These are phyloP conservation scores for Lachancea cidri DNA, from an alignment of 805 yeast species.

Conservation along the genomic window DNA sequence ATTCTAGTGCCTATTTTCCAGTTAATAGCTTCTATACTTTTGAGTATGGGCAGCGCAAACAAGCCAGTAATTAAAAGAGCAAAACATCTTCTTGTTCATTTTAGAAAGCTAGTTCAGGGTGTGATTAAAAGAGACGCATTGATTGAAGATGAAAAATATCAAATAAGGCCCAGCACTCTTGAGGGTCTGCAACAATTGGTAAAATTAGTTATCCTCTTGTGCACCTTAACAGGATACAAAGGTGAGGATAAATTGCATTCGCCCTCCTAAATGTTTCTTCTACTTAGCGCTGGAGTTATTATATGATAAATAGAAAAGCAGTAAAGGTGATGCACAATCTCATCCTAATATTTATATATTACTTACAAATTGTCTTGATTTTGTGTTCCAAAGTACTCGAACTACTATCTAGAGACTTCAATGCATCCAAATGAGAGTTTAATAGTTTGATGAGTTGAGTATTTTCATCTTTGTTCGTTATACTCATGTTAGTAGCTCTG, in stretches of 20 bases:
- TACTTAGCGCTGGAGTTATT: not conserved
- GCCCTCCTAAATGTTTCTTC: not conserved
- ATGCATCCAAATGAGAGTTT: conserved; percentile 83
- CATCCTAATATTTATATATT: not conserved
- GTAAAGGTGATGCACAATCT: conserved; percentile 1
- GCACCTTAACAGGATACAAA: conserved; percentile 43
- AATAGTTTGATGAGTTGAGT: conserved; percentile 74
- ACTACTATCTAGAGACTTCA: conserved; percentile 78
- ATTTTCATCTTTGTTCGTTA: conserved; percentile 34
- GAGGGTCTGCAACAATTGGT: conserved; percentile 48
- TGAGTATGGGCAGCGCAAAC: conserved; percentile 77
- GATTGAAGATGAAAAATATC: conserved; percentile 26
- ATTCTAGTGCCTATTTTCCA: conserved; percentile 71
- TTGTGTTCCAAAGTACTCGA: conserved; percentile 66
- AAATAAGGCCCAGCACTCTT: conserved; percentile 23
- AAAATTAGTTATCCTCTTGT: conserved; percentile 47
- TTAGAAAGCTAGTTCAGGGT: conserved; percentile 54
- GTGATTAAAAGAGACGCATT: conserved; percentile 54
- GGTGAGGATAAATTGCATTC: conserved; percentile 30
- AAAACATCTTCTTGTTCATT: conserved; percentile 44
- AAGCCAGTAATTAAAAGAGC: conserved; percentile 51
- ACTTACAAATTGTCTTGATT: conserved; percentile 35
- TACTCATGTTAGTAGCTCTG: conserved; percentile 42
- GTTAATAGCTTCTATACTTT: conserved; percentile 55
- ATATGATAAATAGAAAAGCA: too few species aligned